Conservation (phyloP, 257 asterid species). For the Nicotiana benthamiana region DNA sequence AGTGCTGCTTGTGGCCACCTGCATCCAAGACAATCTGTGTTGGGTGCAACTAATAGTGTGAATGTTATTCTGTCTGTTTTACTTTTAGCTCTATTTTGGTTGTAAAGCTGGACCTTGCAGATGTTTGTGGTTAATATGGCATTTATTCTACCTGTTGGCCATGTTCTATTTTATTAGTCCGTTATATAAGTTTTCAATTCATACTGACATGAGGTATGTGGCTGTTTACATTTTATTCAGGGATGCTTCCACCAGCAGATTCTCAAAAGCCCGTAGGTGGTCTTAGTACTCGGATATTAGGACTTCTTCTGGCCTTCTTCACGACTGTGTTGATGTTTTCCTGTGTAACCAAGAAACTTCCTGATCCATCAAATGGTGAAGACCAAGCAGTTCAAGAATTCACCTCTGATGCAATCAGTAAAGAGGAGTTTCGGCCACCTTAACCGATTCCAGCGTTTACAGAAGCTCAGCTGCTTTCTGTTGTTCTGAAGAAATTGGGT, state of each 20-base stretch:
- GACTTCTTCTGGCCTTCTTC: constrained; percentile 10
- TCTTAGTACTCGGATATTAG: not conserved
- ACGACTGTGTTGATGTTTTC: constrained; percentile 2
- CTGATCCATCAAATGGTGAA: constrained; percentile 7
- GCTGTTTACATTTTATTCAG: constrained; percentile 3
- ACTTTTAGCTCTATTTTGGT: not conserved
- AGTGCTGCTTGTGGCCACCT: not conserved
- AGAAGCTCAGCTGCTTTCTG: constrained; percentile 41
- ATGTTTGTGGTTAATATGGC: not conserved
- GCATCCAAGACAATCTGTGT: not conserved
- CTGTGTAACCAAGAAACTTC: constrained; percentile 8
- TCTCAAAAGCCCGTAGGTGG: constrained; percentile 11
- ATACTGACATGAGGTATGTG: not conserved
- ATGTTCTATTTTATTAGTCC: not conserved
- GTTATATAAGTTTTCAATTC: not conserved
- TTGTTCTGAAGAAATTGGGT: constrained; percentile 47
- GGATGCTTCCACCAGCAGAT: constrained; percentile 3
- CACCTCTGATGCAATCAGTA: constrained; percentile 14
- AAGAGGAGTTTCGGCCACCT: constrained; percentile 34
- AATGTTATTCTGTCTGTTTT: not conserved
- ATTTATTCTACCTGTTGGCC: not conserved
- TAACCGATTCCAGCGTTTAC: constrained; percentile 34
- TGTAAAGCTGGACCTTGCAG: not conserved
- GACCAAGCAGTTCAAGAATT: constrained; percentile 7
- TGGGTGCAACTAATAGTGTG: not conserved